These are phyloP conservation scores for Leccinellum rugosiceps DNA, from an alignment of 768 basidiomycete species.

Conservation along the genomic window DNA sequence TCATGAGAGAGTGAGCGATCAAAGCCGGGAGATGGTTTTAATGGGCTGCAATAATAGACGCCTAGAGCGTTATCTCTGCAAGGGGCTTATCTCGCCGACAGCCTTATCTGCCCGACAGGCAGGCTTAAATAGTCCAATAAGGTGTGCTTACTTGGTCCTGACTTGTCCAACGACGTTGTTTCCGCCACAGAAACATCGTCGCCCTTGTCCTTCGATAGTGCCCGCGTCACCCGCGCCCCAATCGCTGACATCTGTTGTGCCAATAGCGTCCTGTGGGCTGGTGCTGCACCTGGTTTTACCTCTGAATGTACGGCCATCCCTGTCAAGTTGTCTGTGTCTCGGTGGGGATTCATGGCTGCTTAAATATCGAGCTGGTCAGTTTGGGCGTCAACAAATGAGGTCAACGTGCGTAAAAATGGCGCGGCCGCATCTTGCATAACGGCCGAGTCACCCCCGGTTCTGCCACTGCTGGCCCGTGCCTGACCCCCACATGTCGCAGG, in stretches of 20 bases:
- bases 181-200: conserved; percentile 1
- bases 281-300: conserved; percentile 1
- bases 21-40: not conserved
- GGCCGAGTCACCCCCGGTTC: not conserved
- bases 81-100: conserved; percentile 15
- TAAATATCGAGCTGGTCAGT: conserved; percentile 9
- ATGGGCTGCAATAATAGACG: not conserved
- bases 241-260: conserved; percentile 20
- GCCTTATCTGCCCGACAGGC: conserved; percentile 14
- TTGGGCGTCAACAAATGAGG: conserved; percentile 4
- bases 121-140: conserved; percentile 1
- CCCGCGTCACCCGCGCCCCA: conserved; percentile 14
- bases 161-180: conserved; percentile 12
- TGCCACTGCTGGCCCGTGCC: conserved; percentile 2
- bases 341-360: not conserved
- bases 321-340: not conserved
- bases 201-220: conserved; percentile 11
- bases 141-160: conserved; percentile 7
- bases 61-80: conserved; percentile 12
- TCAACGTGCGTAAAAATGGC: conserved; percentile 12
- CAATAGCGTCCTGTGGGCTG: conserved; percentile 8
- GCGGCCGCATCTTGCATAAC: conserved; percentile 3
- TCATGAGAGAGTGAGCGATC: conserved; percentile 17
- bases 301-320: conserved; percentile 8
- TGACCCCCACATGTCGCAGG: not conserved